Conservation (phyloP, 441 rosid species). For the Cnidoscolus chayamansa region DNA sequence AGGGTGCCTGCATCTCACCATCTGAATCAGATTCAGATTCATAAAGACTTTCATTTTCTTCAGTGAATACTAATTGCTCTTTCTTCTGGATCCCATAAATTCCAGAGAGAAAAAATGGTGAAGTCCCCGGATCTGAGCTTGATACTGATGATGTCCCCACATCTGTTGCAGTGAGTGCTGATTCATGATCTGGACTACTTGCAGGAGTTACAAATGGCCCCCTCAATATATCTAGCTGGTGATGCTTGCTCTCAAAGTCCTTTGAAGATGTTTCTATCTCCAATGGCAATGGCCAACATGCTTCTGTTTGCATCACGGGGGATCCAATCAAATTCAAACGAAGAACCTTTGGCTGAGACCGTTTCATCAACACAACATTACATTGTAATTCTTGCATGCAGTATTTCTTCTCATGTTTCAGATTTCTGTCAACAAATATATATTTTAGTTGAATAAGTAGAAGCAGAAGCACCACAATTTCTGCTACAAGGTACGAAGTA, state of each 20-base stretch:
- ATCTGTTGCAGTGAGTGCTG: slow-evolving; percentile 70
- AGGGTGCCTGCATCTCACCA: slow-evolving; percentile 46
- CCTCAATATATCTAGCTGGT: slow-evolving; percentile 37
- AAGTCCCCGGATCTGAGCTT: slow-evolving; percentile 83
- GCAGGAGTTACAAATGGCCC: slow-evolving; percentile 87
- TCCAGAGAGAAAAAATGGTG: slow-evolving; percentile 63
- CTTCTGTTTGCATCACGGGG: slow-evolving; percentile 40
- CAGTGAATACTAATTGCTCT: slow-evolving; percentile 43
- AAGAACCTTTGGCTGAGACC: slow-evolving; percentile 70
- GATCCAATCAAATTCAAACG: slow-evolving; percentile 83
- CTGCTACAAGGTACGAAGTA: too few relatives aligned
- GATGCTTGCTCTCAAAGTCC: slow-evolving; percentile 35
- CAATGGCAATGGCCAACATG: slow-evolving; percentile 35
- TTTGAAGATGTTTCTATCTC: slow-evolving; percentile 40
- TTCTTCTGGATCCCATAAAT: slow-evolving; percentile 55
- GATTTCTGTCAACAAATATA: slow-evolving; percentile 45
- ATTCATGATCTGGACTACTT: slow-evolving; percentile 90
- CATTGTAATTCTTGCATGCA: slow-evolving; percentile 89
- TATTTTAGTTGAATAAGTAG: slow-evolving; percentile 13
- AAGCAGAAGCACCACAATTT: slow-evolving; percentile 7
- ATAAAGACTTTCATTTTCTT: slow-evolving; percentile 46
- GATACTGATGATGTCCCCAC: slow-evolving; percentile 86
- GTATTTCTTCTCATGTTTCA: slow-evolving; percentile 65
- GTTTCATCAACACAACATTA: slow-evolving; percentile 88
- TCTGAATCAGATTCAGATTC: slow-evolving; percentile 75